These are phyloP conservation scores for Terana coerulea DNA, from an alignment of 768 basidiomycete genomes.

Conservation along the genomic window DNA sequence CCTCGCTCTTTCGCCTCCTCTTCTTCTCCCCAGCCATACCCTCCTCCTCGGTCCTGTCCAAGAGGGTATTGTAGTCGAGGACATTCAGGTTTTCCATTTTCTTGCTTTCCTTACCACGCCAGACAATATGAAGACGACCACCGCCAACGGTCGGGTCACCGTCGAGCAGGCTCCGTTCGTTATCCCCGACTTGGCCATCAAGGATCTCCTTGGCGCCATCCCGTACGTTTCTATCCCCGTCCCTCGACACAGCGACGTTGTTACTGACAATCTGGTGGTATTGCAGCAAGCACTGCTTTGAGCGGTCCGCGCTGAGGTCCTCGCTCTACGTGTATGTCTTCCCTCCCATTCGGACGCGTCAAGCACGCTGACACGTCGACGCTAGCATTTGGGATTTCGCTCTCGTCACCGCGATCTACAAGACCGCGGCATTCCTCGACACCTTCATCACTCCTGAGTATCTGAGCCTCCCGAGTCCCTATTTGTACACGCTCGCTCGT, in stretches of 20 bases:
- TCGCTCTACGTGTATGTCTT: conserved; percentile 67
- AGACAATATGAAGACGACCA: conserved; percentile 14
- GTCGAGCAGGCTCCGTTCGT: conserved; percentile 56
- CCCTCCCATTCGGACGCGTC: conserved; percentile 6
- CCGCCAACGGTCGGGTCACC: conserved; percentile 19
- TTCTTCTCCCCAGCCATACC: not conserved
- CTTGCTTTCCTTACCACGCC: not conserved
- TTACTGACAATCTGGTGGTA: not conserved
- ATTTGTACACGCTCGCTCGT: conserved; percentile 57
- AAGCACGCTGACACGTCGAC: conserved; percentile 1
- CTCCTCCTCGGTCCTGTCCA: not conserved
- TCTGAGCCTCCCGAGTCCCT: conserved; percentile 54
- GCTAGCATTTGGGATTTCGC: conserved; percentile 69
- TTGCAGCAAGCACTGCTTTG: conserved; percentile 76
- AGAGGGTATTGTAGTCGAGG: not conserved
- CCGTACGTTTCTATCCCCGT: conserved; percentile 51
- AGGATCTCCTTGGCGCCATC: conserved; percentile 80
- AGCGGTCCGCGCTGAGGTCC: conserved; percentile 83
- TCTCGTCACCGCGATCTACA: conserved; percentile 67
- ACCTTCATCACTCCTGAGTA: conserved; percentile 52
- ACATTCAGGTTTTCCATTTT: not conserved
- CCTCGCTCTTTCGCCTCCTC: conserved; percentile 5
- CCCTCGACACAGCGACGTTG: not conserved
- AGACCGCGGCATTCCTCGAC: conserved; percentile 62
- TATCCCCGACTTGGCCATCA: conserved; percentile 84